These are phyloP conservation scores for Arachis monticola DNA, from an alignment of 331 rosid genomes.

Conservation along the genomic window DNA sequence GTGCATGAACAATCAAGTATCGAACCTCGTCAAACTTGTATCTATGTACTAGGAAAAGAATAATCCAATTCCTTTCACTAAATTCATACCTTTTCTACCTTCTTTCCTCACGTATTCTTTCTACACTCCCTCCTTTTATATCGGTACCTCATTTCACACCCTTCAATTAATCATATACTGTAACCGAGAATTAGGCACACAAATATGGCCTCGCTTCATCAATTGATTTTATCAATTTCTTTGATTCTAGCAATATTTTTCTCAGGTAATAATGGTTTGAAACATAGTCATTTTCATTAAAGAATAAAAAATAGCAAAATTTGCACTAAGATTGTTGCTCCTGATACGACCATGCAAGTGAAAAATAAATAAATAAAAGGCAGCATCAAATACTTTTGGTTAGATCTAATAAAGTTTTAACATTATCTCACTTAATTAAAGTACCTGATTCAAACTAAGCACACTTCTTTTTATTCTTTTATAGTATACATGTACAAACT, in stretches of 20 bases:
- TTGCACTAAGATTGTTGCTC: neutral
- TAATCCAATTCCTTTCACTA: conserved; percentile 36
- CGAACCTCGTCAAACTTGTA: conserved; percentile 44
- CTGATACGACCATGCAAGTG: neutral
- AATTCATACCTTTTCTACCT: conserved; percentile 43
- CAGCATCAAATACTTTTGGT: neutral
- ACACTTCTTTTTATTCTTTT: neutral
- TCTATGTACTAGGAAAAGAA: conserved; percentile 64
- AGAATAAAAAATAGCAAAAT: neutral
- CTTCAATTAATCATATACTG: conserved; percentile 8
- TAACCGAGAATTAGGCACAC: neutral
- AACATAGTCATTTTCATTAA: neutral
- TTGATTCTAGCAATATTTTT: conserved; percentile 49
- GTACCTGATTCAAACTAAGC: neutral
- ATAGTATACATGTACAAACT: neutral
- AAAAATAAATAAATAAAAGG: neutral
- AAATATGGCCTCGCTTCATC: conserved; percentile 52
- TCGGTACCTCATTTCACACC: neutral
- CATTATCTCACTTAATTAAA: neutral
- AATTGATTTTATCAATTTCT: conserved; percentile 38
- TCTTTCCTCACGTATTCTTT: conserved; percentile 64
- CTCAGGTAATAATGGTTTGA: conserved; percentile 53
- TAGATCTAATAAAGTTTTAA: neutral
- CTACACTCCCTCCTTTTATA: conserved; percentile 40
- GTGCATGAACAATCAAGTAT: conserved; percentile 18